These are phyloP conservation scores for Xylaria sp. DNA, from an alignment of 2,329 filamentous ascomycete genomes.

Conservation along the genomic window DNA sequence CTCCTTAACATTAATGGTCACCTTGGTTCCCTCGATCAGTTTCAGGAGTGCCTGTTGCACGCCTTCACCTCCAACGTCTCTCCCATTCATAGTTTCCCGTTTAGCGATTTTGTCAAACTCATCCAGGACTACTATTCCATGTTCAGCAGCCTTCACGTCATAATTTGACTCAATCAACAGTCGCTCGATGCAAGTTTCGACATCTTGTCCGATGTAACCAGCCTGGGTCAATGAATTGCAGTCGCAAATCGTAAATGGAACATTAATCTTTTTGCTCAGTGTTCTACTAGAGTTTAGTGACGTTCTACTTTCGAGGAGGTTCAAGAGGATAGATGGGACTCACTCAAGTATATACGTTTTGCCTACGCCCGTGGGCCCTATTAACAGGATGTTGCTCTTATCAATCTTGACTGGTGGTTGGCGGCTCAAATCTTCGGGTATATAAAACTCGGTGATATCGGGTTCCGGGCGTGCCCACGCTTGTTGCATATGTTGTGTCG, in stretches of 20 bases:
- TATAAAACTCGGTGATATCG: constrained; percentile 54
- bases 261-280: constrained; percentile 87
- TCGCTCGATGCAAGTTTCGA: constrained; percentile 92
- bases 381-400: constrained; percentile 90
- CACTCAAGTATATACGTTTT: constrained; percentile 91
- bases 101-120: constrained; percentile 98
- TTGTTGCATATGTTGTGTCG: constrained; percentile 50
- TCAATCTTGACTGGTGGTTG: constrained; percentile 74
- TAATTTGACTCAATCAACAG: constrained; percentile 90
- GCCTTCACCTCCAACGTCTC: constrained; percentile 94
- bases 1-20: constrained; percentile 89
- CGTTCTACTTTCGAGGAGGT: neutral
- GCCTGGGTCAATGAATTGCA: constrained; percentile 96
- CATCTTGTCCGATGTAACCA: constrained; percentile 96
- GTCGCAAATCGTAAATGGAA: constrained; percentile 94
- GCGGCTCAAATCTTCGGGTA: constrained; percentile 52
- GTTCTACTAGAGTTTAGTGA: constrained; percentile 63
- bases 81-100: constrained; percentile 83
- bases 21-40: constrained; percentile 92
- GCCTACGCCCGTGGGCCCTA: constrained; percentile 92
- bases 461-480: constrained; percentile 40
- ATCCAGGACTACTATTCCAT: constrained; percentile 93
- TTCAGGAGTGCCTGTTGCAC: constrained; percentile 96
- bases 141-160: constrained; percentile 81
- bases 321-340: constrained; percentile 33